These are phyloP conservation scores for Heliamphora pulchella DNA, from an alignment of 179 eudicot species.

Conservation along the genomic window DNA sequence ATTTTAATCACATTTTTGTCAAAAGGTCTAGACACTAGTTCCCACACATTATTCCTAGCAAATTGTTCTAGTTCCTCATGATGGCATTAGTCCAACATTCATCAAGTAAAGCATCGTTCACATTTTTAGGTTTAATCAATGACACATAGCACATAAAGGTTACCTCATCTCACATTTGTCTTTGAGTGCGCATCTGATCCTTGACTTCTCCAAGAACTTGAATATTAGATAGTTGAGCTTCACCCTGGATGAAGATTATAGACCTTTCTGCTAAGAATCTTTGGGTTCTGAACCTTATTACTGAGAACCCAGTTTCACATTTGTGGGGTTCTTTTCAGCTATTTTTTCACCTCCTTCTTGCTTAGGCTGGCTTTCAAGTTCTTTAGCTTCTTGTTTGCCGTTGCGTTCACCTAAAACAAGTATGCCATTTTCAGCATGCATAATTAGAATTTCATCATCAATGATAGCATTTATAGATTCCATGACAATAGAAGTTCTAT, in stretches of 20 bases:
- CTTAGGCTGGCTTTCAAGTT: background rate
- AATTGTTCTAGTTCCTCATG: background rate
- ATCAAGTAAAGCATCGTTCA: background rate
- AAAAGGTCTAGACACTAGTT: background rate
- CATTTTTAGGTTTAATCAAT: background rate
- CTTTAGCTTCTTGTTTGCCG: too few species aligned
- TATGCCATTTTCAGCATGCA: background rate
- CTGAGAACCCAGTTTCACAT: background rate
- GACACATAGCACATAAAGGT: background rate
- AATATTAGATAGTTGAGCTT: background rate
- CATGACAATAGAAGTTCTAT: background rate
- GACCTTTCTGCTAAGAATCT: too few species aligned
- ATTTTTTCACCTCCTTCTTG: background rate
- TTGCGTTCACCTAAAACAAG: background rate
- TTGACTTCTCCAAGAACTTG: background rate
- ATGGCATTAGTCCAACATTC: background rate
- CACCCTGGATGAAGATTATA: background rate
- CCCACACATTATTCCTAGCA: background rate
- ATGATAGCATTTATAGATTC: background rate
- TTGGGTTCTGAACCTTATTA: background rate
- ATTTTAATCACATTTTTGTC: background rate
- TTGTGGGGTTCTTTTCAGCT: background rate
- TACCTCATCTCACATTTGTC: background rate
- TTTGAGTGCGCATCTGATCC: background rate
- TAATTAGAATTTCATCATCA: background rate